Conservation (phyloP, 106 monocot species). For the Ottelia alismoides region DNA sequence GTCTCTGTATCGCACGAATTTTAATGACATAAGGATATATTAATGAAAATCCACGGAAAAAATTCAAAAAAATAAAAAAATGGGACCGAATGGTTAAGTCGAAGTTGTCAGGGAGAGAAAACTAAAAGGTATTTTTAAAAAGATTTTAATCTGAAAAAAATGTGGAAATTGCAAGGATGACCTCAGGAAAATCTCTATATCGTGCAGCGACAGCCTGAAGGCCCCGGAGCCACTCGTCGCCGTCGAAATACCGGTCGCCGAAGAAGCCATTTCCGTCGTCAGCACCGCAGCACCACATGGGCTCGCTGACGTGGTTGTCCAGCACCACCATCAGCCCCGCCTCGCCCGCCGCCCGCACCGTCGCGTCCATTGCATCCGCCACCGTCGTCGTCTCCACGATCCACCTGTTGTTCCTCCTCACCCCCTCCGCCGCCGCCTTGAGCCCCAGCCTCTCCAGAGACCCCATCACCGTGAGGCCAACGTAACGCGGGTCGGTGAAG, state of each 20-base stretch:
- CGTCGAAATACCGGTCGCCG: constrained; percentile 27
- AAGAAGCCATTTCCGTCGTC: constrained; percentile 44
- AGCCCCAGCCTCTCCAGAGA: constrained; percentile 23
- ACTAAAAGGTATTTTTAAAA: too few relatives aligned
- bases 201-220: constrained; percentile 17
- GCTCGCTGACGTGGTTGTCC: constrained; percentile 33
- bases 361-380: constrained; percentile 21
- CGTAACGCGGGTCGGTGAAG: constrained; percentile 21
- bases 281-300: constrained; percentile 29
- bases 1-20: too few relatives aligned
- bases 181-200: constrained; percentile 10
- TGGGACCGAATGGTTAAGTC: not conserved
- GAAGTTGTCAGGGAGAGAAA: too few relatives aligned
- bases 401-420: constrained; percentile 14
- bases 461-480: constrained; percentile 11
- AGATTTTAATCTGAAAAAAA: not conserved
- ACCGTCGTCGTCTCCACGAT: constrained; percentile 18
- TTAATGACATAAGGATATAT: too few relatives aligned
- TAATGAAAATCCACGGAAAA: too few relatives aligned
- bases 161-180: not conserved
- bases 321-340: constrained; percentile 36
- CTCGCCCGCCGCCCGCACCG: constrained; percentile 22
- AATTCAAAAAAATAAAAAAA: not conserved
- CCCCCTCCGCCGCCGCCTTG: constrained; percentile 1
- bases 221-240: constrained; percentile 24